These are phyloP conservation scores for Cordia subcordata DNA, from an alignment of 257 asterid species.

Conservation along the genomic window DNA sequence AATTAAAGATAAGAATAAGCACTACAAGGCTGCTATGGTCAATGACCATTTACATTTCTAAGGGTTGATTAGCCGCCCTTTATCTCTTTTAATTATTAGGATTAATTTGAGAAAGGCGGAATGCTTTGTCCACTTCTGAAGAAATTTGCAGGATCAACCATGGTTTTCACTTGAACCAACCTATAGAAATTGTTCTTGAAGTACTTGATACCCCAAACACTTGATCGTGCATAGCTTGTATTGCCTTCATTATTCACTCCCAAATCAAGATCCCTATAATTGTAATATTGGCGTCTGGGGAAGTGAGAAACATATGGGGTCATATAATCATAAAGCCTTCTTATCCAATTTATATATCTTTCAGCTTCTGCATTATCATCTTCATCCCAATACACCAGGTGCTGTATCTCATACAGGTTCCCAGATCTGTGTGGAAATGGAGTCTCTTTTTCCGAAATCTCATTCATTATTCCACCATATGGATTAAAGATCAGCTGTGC, in stretches of 20 bases:
- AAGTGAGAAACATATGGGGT: conserved; percentile 32
- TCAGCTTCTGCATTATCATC: conserved; percentile 11
- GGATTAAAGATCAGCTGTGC: conserved; percentile 33
- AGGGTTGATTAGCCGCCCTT: too few species aligned
- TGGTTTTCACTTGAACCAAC: conserved; percentile 27
- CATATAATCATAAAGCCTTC: conserved; percentile 24
- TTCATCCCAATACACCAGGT: conserved; percentile 24
- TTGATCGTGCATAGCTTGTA: conserved; percentile 30
- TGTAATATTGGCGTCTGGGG: conserved; percentile 28
- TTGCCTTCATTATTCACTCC: conserved; percentile 24
- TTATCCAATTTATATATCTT: conserved; percentile 31
- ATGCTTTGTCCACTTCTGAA: conserved; percentile 42
- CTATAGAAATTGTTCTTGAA: conserved; percentile 31
- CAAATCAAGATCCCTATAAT: conserved; percentile 43
- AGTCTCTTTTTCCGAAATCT: conserved; percentile 20
- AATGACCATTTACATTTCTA: too few species aligned
- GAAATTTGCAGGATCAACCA: conserved; percentile 33
- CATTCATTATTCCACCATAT: conserved; percentile 34
- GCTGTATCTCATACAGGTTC: conserved; percentile 33
- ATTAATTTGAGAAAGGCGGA: conserved; percentile 11
- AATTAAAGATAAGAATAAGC: too few species aligned
- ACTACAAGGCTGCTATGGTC: too few species aligned
- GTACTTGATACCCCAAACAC: conserved; percentile 30
- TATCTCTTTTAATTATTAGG: too few species aligned
- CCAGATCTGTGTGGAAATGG: conserved; percentile 43